Evolutionary conservation across 2,329 filamentous ascomycete genomes (phyloP).

Genomic region (Pseudocercospora eumusae): DNA sequence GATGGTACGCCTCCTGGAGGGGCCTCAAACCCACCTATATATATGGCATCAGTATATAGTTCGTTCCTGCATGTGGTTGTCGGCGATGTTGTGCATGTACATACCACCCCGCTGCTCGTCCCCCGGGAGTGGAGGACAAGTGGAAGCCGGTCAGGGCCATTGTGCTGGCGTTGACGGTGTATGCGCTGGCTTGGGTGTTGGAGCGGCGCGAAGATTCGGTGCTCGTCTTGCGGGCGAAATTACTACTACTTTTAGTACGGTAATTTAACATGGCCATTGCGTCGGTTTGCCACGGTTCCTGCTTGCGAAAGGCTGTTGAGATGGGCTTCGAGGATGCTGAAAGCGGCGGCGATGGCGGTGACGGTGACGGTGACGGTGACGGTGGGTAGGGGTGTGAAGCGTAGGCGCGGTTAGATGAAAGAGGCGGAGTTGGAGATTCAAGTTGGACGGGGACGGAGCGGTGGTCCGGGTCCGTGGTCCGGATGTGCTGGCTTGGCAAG

Average conservation of each 20-base stretch:
- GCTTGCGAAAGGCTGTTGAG: constrained; percentile 10
- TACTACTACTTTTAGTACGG: constrained; percentile 68
- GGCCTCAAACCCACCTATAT: constrained; percentile 92
- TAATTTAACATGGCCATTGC: constrained; percentile 71
- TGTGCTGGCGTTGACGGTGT: constrained; percentile 71
- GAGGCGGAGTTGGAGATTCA: constrained; percentile 12
- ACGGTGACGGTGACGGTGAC: no score
- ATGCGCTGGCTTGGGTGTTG: constrained; percentile 89
- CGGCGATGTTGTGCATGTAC: constrained; percentile 15
- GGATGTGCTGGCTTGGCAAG: not conserved
- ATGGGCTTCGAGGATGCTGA: constrained; percentile 3
- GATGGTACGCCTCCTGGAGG: constrained; percentile 76
- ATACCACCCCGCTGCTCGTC: constrained; percentile 59
- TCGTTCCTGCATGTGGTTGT: constrained; percentile 1
- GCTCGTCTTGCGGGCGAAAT: constrained; percentile 48
- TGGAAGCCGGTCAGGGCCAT: constrained; percentile 79
- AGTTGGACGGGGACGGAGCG: not conserved
- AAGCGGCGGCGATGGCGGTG: not conserved
- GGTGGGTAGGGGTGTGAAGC: not conserved
- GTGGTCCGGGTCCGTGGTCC: no score
- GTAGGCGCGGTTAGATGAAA: not conserved
- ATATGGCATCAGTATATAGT: constrained; percentile 24
- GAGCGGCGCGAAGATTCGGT: constrained; percentile 65
- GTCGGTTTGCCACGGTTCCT: constrained; percentile 51
- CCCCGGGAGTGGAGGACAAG: constrained; percentile 88